Base-by-base conservation (phyloP, 768 basidiomycete species). In the Russula abietina region DNA sequence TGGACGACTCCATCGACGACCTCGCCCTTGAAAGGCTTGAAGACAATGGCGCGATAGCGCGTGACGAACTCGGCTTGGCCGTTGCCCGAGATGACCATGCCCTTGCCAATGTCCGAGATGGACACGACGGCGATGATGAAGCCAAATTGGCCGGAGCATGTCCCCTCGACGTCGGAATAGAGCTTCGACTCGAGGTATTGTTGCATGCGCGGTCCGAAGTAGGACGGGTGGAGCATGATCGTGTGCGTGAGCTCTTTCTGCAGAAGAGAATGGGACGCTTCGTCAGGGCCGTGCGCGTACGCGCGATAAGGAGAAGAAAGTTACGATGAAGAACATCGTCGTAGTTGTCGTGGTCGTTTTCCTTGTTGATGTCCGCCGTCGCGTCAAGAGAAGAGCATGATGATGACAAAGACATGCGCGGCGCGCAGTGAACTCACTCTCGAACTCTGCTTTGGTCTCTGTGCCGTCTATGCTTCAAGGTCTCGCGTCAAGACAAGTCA, bases 21-120 rank as follows among this genome's bases (percentile, higher is more conserved):
- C 73, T 99, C 96, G 11, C 94, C 95, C 74, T 98, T 97, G 82
- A 98, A 98, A n/a, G 97, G 97, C 75, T 98, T 95, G 83, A 97
- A 98, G 22, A 99, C 96, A 67, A 99, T 93, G 7, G 97, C 97
- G 30, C 89, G 86, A 75, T 98, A 99, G 59, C 89, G 81, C 24
- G 93, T 93, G 66, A 92, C 82, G 74, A 99, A 99, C 76, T 98
- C 93, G 5, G 97, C 97, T 75, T 96, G 93, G 1, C 94, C 96
- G 38, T 88, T 93, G 9, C 93, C 92, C 59, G 88, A 85, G 51
- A 96, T 77, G 16, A 98, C 89, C 82, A 93, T 91, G 10, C 94
- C 95, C 74, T 91, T 89, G 38, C 93, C 93, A 59, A 94, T 92
- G 70, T 95, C 91, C 55, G 90, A 79, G 69, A 96, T 92, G 24